Evolutionary conservation across 176 grass and related monocot genomes (phyloP).

Genomic region (Hsuehochloa calcarea): DNA sequence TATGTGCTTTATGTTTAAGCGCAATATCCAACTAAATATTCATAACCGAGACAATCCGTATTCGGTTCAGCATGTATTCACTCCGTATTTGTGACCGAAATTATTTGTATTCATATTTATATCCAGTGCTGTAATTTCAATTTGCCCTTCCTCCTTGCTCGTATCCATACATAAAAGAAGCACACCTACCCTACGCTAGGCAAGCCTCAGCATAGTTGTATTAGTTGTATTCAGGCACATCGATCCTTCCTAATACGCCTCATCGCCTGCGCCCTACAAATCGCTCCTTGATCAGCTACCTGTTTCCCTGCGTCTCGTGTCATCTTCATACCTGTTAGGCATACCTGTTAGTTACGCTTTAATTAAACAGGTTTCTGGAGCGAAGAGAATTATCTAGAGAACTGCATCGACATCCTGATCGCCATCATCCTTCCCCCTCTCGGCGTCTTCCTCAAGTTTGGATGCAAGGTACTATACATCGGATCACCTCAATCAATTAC

Average conservation of each 20-base stretch:
- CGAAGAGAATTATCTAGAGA: not conserved
- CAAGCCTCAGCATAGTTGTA: not conserved
- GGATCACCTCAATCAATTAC: not conserved
- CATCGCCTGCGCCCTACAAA: too few relatives aligned
- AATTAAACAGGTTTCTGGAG: too few relatives aligned
- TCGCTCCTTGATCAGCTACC: not conserved
- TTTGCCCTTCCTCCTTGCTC: not conserved
- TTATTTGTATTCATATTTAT: too few relatives aligned
- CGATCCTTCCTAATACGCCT: too few relatives aligned
- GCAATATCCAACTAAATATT: too few relatives aligned
- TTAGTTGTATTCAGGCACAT: not conserved
- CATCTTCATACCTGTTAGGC: not conserved
- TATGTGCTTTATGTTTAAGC: too few relatives aligned
- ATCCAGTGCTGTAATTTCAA: too few relatives aligned
- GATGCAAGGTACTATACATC: conserved; percentile 23
- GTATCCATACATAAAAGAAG: not conserved
- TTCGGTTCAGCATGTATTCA: too few relatives aligned
- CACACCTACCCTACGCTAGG: not conserved
- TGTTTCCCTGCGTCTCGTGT: not conserved
- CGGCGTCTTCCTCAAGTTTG: conserved; percentile 43
- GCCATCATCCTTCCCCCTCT: conserved; percentile 47
- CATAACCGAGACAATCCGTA: too few relatives aligned
- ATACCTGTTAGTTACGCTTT: too few relatives aligned
- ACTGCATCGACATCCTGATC: conserved; percentile 49
- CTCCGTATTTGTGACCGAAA: too few relatives aligned